Percentiles rank a stretch among this genome's conserved stretches.
Conservation (phyloP, 2,329 filamentous ascomycete genomes). For the Ophiostoma australiae region DNA sequence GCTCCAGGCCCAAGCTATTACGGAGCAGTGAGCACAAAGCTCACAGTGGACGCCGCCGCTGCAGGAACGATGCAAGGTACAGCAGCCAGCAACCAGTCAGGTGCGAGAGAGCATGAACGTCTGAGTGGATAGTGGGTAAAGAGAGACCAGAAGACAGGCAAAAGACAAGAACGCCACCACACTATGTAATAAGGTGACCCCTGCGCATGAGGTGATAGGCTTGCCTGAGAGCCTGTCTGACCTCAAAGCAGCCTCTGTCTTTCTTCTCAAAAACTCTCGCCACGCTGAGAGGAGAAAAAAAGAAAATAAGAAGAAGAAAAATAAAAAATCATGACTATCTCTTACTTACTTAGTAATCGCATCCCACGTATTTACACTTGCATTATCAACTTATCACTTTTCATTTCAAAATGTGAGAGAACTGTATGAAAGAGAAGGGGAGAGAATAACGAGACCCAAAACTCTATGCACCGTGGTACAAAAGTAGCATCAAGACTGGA, state of each 20-base stretch:
- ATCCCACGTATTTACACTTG: constrained; percentile 4
- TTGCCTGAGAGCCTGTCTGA: background rate
- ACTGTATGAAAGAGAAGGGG: background rate
- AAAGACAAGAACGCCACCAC: background rate
- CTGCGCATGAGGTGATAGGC: background rate
- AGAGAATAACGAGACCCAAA: background rate
- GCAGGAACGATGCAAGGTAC: constrained; percentile 26
- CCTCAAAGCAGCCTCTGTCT: background rate
- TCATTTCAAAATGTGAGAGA: constrained; percentile 1
- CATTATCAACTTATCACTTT: background rate
- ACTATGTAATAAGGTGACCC: background rate
- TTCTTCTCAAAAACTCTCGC: constrained; percentile 2
- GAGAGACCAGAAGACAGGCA: background rate
- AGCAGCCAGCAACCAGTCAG: background rate
- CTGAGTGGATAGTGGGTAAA: background rate
- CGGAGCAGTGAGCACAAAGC: background rate
- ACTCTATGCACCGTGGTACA: no score
- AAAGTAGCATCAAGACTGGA: constrained; percentile 9
- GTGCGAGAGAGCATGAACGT: background rate
- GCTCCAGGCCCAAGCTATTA: no score
- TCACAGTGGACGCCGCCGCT: constrained; percentile 9
- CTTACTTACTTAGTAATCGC: background rate
- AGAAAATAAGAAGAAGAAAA: background rate
- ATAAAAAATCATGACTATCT: background rate
- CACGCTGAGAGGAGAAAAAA: background rate